phyloP scores from a whole-genome alignment of 164 flowering plant genomes.

The Taxillus chinensis region DNA sequence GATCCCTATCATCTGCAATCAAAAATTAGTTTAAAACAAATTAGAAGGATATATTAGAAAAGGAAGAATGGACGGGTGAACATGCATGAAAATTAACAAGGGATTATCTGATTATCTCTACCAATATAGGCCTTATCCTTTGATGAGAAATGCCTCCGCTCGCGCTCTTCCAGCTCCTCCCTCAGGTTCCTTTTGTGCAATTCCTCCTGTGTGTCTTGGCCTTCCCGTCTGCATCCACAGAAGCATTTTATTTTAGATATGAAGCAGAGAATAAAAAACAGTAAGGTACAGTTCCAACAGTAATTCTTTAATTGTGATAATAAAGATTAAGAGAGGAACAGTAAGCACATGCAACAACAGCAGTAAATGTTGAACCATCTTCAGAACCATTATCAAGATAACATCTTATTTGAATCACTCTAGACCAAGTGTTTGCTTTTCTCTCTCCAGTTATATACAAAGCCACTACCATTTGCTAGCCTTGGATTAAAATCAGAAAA shows the following conservation, averaged over 20 bases:
- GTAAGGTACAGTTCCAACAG: too few relatives aligned
- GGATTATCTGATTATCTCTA: conserved; percentile 4
- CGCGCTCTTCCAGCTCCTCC: conserved; percentile 84
- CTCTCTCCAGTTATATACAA: too few relatives aligned
- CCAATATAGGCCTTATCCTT: conserved; percentile 47
- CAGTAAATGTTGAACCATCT: too few relatives aligned
- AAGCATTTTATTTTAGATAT: conserved; percentile 2
- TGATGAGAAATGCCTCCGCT: conserved; percentile 80
- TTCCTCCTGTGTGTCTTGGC: conserved; percentile 92
- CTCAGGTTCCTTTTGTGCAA: conserved; percentile 79
- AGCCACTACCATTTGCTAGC: too few relatives aligned
- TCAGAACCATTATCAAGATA: too few relatives aligned
- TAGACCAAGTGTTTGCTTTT: too few relatives aligned
- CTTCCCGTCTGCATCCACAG: conserved; percentile 52
- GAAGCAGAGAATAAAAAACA: background rate
- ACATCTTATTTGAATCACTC: too few relatives aligned
- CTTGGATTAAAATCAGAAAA: too few relatives aligned
- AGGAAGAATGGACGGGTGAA: background rate
- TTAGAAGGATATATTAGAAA: background rate
- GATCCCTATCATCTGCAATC: conserved; percentile 85
- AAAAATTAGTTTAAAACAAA: conserved; percentile 1
- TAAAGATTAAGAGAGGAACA: too few relatives aligned
- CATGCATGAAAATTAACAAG: background rate
- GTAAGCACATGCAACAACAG: too few relatives aligned
- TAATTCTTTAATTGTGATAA: too few relatives aligned